Base-by-base conservation (phyloP, 2,329 filamentous ascomycete species). In the Colletotrichum gloeosporioides region DNA sequence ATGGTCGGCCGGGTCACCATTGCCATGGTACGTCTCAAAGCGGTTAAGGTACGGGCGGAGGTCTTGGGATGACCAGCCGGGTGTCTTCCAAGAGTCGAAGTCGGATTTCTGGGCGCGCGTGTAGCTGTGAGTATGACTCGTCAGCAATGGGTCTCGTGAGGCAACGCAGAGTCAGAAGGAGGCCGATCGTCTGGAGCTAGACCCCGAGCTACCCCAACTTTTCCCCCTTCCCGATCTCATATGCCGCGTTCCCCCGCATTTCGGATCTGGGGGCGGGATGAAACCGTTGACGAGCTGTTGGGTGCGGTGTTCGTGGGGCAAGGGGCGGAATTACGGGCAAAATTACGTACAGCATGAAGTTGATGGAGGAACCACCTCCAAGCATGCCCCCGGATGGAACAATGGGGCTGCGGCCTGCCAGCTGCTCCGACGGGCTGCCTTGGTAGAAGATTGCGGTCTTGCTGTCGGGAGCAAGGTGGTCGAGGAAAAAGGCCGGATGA, bases 391-490 rank as follows among this genome's bases (percentile, higher is more conserved):
- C 84, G 8, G 79, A 74, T 0, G 84, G 84, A 2, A 87, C 82
- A 16, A 85, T 82, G 6, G 83, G 84, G 69, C 85, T 84, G 22
- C 89, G 83, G 9, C 85, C 85, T 59, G 84, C 86, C 7, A 91
- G 84, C 53, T 88, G 81, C 27, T 86, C 82, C 2, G 86, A 86
- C 29, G 87, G 80, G 57, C 87, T 88, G 4, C 85, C 85, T 77
- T 89, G 85, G 82, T 90, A 90, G 80, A 90, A 90, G 69, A 85
- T 81, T 10, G 88, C 86, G 1, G 86, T 87, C 88, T 88, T 95
- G 80, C 95, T 88, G 92, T 94, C 95, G 86, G 87, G 32, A 93
- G 94, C 84, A 93, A 95, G 83, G 95, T 93, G 76, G 59, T 83
- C 82, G 27, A 89, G 82, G 77, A 86, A 91, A n/a, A 90, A 82